Evolutionary conservation across 2,329 filamentous ascomycete species (phyloP), one percentile per base, ranked within the genome.

Genomic region (Fonsecaea pedrosoi): DNA sequence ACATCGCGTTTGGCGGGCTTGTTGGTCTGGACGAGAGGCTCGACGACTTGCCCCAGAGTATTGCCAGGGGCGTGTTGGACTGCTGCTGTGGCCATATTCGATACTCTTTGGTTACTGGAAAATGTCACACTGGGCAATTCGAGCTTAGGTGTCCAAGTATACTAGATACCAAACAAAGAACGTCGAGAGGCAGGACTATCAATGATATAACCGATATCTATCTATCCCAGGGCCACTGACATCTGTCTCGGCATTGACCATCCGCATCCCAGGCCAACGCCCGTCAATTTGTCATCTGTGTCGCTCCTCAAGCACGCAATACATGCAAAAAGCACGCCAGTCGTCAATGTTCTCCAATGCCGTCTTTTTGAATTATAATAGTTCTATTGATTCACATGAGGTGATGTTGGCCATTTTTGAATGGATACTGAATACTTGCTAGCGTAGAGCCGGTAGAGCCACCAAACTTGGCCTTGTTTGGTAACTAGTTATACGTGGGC

Each of bases 11-110:
- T 53, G 25, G 55, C 32, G 15, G 37, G n/a, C 37, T 34, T 60
- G 40, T 40, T 25, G 12, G 10, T 42, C 12, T 42, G 30, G 8
- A 30, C 18, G 9, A 60, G 35, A 63, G 67, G 18, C 45, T 58
- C 53, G 54, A 69, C 15, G 65, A 68, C 35, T 34, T 67, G 45
- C 18, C 37, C 45, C 25, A 65, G 9, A 12, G 40, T 30, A 42
- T 58, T 65, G n/a, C 65, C 60, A 48, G 34, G 34, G 2, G 50
- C 55, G 21, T 50, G 54, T 61, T 69, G 67, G 50, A 69, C 53
- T 45, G 60, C 61, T n/a, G 48, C 65, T 35, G 65, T 63, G 18
- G 65, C 65, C 67, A 70, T 65, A 50, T 4, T 25, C 10, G 25
- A 4, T 4, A 18, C 40, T n/a, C 40, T 18, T 42, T n/a, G 4